Conservation (phyloP, 192 early-diverging fungal species). For the Lobosporangium transversale region DNA sequence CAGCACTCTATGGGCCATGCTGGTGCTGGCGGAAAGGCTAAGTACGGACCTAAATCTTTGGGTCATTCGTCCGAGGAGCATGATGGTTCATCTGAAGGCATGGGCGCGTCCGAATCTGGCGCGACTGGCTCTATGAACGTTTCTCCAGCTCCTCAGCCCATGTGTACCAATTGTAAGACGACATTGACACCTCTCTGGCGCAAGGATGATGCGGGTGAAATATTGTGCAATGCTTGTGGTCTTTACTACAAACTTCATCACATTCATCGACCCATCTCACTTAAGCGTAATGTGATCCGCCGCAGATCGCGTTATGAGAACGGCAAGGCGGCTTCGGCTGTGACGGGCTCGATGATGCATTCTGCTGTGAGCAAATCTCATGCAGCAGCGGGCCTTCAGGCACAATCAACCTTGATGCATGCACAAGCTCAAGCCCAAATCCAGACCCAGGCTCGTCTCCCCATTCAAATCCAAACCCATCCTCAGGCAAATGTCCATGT, state of each 20-base stretch:
- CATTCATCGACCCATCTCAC: slow-evolving; percentile 60
- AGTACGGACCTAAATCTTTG: slow-evolving; percentile 1
- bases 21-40: slow-evolving; percentile 19
- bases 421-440: neutral
- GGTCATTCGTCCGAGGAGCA: slow-evolving; percentile 5
- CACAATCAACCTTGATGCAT: neutral
- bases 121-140: slow-evolving; percentile 28
- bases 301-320: slow-evolving; percentile 62
- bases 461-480: slow-evolving; percentile 10
- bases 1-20: slow-evolving; percentile 31
- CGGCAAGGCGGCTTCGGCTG: slow-evolving; percentile 15
- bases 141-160: slow-evolving; percentile 57
- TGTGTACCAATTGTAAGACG: slow-evolving; percentile 79
- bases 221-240: slow-evolving; percentile 63
- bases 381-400: neutral
- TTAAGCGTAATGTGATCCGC: slow-evolving; percentile 64
- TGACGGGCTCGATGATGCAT: neutral
- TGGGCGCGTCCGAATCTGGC: neutral
- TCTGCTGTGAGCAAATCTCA: neutral
- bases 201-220: slow-evolving; percentile 63
- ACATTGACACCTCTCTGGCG: slow-evolving; percentile 96
- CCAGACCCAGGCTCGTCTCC: neutral
- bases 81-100: neutral
- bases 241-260: slow-evolving; percentile 68
- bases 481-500: slow-evolving; percentile 9